phyloP scores from a whole-genome alignment of 805 yeast genomes.

The Pichia insulana region DNA sequence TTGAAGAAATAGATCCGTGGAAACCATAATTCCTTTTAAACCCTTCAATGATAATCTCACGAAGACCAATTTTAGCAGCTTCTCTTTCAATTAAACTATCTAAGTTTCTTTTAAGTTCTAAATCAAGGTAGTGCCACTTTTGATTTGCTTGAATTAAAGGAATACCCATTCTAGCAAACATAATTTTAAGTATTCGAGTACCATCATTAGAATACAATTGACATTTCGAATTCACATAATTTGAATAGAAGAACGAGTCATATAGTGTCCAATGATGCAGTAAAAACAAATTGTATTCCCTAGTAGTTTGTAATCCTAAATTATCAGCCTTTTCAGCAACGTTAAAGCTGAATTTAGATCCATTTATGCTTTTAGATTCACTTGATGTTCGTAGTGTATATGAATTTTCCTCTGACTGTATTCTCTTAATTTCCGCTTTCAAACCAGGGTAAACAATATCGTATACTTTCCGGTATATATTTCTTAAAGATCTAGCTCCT shows the following conservation, averaged over 20 bases:
- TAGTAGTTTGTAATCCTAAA: conserved; percentile 49
- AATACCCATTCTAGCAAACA: conserved; percentile 96
- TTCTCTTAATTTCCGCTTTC: conserved; percentile 74
- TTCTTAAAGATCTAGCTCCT: conserved; percentile 78
- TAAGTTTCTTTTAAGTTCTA: conserved; percentile 64
- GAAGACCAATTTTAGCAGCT: conserved; percentile 68
- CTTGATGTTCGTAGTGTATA: conserved; percentile 1
- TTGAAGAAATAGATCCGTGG: conserved; percentile 80
- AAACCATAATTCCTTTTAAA: conserved; percentile 81
- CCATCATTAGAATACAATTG: conserved; percentile 91
- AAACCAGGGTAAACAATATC: conserved; percentile 62
- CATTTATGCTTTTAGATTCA: background rate
- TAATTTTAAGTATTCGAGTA: conserved; percentile 70
- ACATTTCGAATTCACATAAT: conserved; percentile 80
- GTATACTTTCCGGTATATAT: conserved; percentile 66
- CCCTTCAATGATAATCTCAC: conserved; percentile 77
- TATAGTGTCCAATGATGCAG: conserved; percentile 90
- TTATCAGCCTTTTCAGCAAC: conserved; percentile 27
- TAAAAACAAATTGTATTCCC: conserved; percentile 78
- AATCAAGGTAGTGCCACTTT: conserved; percentile 86
- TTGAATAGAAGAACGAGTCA: conserved; percentile 85
- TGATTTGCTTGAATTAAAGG: conserved; percentile 83
- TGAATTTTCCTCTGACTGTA: conserved; percentile 29
- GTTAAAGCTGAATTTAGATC: conserved; percentile 11
- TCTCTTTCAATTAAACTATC: conserved; percentile 62